Evolutionary conservation across 2,329 filamentous ascomycete species (phyloP).

Genomic region (Drechslerella stenobrocha): DNA sequence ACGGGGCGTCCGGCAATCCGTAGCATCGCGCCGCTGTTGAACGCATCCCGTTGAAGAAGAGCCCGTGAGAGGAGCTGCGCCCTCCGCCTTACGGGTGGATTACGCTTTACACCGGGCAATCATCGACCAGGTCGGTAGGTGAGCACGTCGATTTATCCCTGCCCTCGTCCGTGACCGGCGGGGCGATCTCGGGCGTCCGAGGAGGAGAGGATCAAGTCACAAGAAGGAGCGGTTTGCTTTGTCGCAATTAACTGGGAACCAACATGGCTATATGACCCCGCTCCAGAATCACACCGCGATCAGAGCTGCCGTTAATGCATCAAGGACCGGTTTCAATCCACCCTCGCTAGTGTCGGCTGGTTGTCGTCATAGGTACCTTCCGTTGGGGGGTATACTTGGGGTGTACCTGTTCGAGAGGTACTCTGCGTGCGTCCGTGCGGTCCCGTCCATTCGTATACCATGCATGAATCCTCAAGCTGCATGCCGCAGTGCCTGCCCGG

Average conservation of each 20-base stretch:
- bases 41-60: not conserved
- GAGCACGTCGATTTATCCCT: not conserved
- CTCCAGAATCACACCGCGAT: too few relatives aligned
- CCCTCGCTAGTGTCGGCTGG: too few relatives aligned
- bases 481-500: too few relatives aligned
- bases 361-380: too few relatives aligned
- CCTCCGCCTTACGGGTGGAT: not conserved
- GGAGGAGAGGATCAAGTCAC: not conserved
- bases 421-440: too few relatives aligned
- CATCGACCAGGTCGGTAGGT: not conserved
- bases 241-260: too few relatives aligned
- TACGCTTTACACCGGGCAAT: not conserved
- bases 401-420: too few relatives aligned
- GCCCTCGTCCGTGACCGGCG: not conserved
- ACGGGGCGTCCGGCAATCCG: not conserved
- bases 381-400: too few relatives aligned
- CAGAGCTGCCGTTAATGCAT: too few relatives aligned
- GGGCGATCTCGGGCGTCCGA: not conserved
- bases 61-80: constrained; percentile 1
- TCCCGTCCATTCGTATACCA: too few relatives aligned
- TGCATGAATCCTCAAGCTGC: too few relatives aligned
- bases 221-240: not conserved
- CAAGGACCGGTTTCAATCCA: too few relatives aligned
- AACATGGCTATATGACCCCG: not conserved
- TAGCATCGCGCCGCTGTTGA: not conserved